Conservation (phyloP, 768 basidiomycete genomes). For the Trametes gibbosa region DNA sequence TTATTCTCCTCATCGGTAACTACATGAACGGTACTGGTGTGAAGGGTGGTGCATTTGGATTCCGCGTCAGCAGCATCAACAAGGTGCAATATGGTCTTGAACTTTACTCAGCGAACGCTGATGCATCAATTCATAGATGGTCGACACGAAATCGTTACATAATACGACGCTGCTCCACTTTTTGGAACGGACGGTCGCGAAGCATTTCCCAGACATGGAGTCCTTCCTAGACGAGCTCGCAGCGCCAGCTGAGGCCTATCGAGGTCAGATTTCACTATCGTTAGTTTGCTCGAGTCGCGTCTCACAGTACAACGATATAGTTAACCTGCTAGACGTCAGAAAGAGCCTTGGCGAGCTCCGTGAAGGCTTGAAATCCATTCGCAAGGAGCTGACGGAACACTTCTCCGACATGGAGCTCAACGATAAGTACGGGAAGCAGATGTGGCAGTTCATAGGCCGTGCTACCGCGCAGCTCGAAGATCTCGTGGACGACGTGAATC, state of each 20-base stretch:
- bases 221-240: constrained; percentile 85
- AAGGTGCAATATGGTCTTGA: constrained; percentile 48
- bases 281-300: constrained; percentile 3
- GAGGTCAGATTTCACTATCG: constrained; percentile 50
- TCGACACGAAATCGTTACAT: constrained; percentile 95
- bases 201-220: constrained; percentile 86
- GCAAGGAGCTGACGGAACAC: constrained; percentile 75
- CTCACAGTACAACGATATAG: constrained; percentile 38
- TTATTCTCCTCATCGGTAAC: constrained; percentile 94
- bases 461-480: constrained; percentile 77
- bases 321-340: constrained; percentile 83
- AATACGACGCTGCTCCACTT: constrained; percentile 95
- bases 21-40: constrained; percentile 97
- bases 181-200: constrained; percentile 82
- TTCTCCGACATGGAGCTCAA: constrained; percentile 68
- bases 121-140: constrained; percentile 52
- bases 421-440: constrained; percentile 84
- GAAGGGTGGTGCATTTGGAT: constrained; percentile 96
- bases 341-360: constrained; percentile 71
- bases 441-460: constrained; percentile 86
- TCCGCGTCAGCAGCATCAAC: constrained; percentile 96
- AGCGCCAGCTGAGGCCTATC: constrained; percentile 88
- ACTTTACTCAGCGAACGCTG: background rate
- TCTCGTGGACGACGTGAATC: constrained; percentile 81
- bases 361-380: constrained; percentile 75